phyloP scores from a whole-genome alignment of 2,329 filamentous ascomycete genomes.

The Dothideomycetes sp. region DNA sequence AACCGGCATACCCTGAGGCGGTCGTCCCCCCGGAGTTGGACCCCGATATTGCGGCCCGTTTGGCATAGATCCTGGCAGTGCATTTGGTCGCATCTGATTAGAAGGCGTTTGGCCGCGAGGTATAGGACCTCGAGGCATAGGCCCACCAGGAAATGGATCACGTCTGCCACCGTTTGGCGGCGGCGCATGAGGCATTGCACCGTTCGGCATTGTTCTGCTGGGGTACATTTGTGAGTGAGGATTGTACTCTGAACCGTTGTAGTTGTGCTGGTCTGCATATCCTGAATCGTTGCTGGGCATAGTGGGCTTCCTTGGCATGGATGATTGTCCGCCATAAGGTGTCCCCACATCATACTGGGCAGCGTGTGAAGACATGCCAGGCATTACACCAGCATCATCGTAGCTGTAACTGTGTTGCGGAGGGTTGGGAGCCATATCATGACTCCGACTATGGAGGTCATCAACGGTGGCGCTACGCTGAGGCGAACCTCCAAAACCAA shows the following conservation, averaged over 20 bases:
- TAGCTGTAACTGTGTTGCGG: constrained; percentile 8
- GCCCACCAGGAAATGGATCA: neutral
- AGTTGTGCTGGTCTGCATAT: too few relatives aligned
- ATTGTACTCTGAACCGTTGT: too few relatives aligned
- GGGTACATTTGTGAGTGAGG: too few relatives aligned
- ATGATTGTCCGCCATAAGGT: neutral
- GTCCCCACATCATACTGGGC: too few relatives aligned
- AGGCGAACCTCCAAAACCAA: constrained; percentile 5
- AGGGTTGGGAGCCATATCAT: too few relatives aligned
- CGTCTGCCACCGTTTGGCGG: neutral
- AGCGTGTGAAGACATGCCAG: too few relatives aligned
- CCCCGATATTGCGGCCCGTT: constrained; percentile 1
- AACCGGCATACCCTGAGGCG: constrained; percentile 10
- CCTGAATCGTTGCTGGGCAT: constrained; percentile 15
- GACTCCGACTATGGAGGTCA: too few relatives aligned
- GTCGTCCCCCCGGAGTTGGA: neutral
- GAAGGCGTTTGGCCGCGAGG: neutral
- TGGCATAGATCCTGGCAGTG: neutral
- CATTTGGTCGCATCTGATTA: neutral
- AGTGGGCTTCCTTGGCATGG: neutral
- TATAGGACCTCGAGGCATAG: constrained; percentile 1
- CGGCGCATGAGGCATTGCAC: neutral
- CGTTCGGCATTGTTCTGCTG: constrained; percentile 4
- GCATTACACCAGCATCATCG: too few relatives aligned
- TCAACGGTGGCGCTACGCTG: too few relatives aligned